Base-by-base conservation (phyloP, 164 flowering plant species). In the Taxillus chinensis region DNA sequence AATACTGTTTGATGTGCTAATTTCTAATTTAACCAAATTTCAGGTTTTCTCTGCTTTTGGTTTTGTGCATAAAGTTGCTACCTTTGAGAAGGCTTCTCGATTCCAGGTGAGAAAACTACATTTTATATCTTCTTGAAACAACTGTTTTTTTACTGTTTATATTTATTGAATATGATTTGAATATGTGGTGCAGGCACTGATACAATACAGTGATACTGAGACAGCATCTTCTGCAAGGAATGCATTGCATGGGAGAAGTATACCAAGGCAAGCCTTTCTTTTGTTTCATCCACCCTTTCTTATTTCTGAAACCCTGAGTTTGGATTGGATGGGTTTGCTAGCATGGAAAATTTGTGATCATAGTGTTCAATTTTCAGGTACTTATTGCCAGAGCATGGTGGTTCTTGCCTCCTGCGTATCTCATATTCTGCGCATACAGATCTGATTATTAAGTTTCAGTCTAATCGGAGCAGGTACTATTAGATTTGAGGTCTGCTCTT, bases 11-110 rank as follows among this genome's bases (percentile, higher is more conserved):
- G 39, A 5, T 60, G 45, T 71, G 45, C 15, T 59, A n/a, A 58
- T 57, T 38, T 69, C 68, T 64, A 48, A 59, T 45, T 59, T 48
- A 55, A 57, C 7, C 2, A 50, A 57, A 38, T 78, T 75, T 57
- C 75, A 91, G 98, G 96, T 91, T 13, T 91, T 91, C 66, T 91
- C 97, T 60, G 93, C 96, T 57, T 91, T 91, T 83, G 97, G 97
- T 1, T 86, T 84, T 70, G 97, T 91, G 64, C 97, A 89, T 70
- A 91, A 91, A 77, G 86, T 91, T 66, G 92, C 97, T 57, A 91
- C 97, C 50, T 91, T 91, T 70, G 97, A 91, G 62, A 91, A 91
- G 72, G 86, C 93, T 69, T 96, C 96, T 56, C 96, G 97, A 48
- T 91, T 91, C 73, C 97, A 91, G 93, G 97, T 87, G 7, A 62